Evolutionary conservation across 768 basidiomycete species (phyloP), one percentile per base, ranked within the genome.

Genomic region (Trametes sanguinea): DNA sequence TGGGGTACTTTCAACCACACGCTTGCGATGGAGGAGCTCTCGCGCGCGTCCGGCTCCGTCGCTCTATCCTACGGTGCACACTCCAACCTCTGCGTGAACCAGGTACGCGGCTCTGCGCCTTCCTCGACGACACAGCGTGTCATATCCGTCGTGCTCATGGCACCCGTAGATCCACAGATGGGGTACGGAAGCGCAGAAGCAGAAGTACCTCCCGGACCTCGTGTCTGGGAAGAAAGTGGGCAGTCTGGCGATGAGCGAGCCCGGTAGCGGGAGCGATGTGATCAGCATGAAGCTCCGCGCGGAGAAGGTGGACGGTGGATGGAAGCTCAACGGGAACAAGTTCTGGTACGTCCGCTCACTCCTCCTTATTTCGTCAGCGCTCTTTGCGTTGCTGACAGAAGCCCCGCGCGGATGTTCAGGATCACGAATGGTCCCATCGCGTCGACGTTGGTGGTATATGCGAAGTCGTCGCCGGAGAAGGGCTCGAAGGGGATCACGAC

Each of bases 341-440:
- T 95, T 95, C 76, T 98, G 95, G 95, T 93, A 62, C 30, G 57
- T 47, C 27, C 46, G 29, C 43, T 13, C 14, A 5, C n/a, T 7
- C 17, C 6, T 29, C 8, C 51, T 35, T 35, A 29, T 60, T 30
- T 42, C 9, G 9, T 13, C 30, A 33, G 22, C 29, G 35, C 6
- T 37, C 35, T 13, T 6, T 27, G 16, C 8, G 62, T 60, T 42
- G 40, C 22, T 39, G 55, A 9, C 32, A 22, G 45, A 13, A n/a
- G 14, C 42, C 8, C 5, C 35, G 17, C 14, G n/a, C 39, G 46
- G 33, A 40, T 40, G 6, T 51, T 0, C 63, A 95, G 94, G 94
- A 96, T 96, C 72, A 96, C 94, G 13, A 97, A 98, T 73, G 95
- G 95, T 2, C 94, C 95, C 1, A 80, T 86, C 35, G 95, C 95